Evolutionary conservation across 352 stramenopile species (phyloP).

Genomic region (Phytophthora crassamura): DNA sequence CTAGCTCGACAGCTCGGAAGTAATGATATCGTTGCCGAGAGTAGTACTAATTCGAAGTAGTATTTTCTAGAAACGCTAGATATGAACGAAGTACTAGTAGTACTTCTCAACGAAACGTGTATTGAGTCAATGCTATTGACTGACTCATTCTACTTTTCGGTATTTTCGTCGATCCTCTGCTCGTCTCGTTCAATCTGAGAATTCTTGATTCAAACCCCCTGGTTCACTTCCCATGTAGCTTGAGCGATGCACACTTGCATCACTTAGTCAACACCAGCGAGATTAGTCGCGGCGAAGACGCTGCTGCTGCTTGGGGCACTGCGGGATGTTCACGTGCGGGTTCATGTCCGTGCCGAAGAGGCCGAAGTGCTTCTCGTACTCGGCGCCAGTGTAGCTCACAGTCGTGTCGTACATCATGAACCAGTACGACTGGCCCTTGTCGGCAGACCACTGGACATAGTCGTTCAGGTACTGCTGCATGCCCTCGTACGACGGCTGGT

Average conservation of each 20-base stretch:
- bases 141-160: too few species aligned
- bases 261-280: background rate
- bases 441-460: constrained; percentile 34
- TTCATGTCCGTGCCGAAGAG: constrained; percentile 48
- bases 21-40: background rate
- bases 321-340: constrained; percentile 48
- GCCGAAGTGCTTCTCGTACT: constrained; percentile 69
- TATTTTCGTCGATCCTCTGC: too few species aligned
- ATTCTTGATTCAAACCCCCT: too few species aligned
- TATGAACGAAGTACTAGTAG: too few species aligned
- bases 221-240: too few species aligned
- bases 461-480: constrained; percentile 54
- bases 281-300: constrained; percentile 20
- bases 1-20: background rate
- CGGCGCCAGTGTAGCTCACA: constrained; percentile 42
- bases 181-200: too few species aligned
- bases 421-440: constrained; percentile 45
- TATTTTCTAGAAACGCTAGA: too few species aligned
- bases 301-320: constrained; percentile 24
- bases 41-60: too few species aligned
- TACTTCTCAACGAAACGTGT: too few species aligned
- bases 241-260: too few species aligned
- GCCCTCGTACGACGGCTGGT: constrained; percentile 39
- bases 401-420: constrained; percentile 75
- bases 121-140: too few species aligned